Evolutionary conservation across 2,329 filamentous ascomycete genomes (phyloP).

Genomic region (Nemania abortiva): DNA sequence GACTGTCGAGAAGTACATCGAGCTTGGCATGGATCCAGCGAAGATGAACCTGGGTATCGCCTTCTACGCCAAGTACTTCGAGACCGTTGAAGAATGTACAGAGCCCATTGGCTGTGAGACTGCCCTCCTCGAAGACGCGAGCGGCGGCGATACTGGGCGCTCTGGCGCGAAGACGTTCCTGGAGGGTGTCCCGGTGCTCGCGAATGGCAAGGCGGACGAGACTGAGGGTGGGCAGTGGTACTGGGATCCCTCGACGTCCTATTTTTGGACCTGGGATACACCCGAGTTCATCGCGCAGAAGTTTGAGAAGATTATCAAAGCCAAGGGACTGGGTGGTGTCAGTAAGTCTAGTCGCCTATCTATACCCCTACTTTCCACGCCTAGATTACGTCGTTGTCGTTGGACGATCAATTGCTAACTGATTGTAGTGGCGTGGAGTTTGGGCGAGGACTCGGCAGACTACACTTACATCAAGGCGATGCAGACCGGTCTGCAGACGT

Average conservation of each 20-base stretch:
- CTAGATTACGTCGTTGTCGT: background rate
- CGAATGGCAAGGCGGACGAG: conserved; percentile 67
- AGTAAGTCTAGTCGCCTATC: conserved; percentile 53
- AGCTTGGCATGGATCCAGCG: conserved; percentile 61
- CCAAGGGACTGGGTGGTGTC: conserved; percentile 72
- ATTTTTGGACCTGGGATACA: conserved; percentile 82
- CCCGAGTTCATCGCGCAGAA: conserved; percentile 70
- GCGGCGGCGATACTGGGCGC: conserved; percentile 64
- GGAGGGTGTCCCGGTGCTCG: conserved; percentile 41
- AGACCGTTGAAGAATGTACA: conserved; percentile 56
- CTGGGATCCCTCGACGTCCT: conserved; percentile 70
- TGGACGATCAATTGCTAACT: conserved; percentile 24
- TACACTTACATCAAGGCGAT: conserved; percentile 37
- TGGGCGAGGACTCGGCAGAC: conserved; percentile 34
- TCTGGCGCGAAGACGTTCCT: conserved; percentile 67
- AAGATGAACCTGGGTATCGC: conserved; percentile 74
- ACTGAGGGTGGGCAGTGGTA: conserved; percentile 74
- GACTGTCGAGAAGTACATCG: conserved; percentile 70
- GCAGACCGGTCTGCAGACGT: conserved; percentile 28
- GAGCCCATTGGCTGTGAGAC: conserved; percentile 67
- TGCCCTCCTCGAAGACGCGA: conserved; percentile 67
- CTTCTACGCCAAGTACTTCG: conserved; percentile 76
- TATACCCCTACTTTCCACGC: background rate
- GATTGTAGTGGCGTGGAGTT: conserved; percentile 33
- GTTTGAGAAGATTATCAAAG: conserved; percentile 68